These are phyloP conservation scores for Monilinia fructigena DNA, from an alignment of 2,329 filamentous ascomycete species.

Conservation along the genomic window DNA sequence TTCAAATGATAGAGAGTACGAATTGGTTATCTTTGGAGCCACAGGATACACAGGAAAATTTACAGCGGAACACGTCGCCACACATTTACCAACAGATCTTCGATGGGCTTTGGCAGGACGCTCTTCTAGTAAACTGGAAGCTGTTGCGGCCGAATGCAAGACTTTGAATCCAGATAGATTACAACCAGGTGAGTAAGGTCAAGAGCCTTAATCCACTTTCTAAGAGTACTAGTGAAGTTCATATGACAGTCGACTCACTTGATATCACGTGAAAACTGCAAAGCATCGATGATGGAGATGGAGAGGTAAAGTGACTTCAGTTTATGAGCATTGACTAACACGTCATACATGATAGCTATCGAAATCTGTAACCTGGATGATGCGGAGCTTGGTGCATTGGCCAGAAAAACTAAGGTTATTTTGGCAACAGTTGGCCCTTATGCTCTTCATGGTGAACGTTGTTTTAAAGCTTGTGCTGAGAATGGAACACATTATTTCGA, in stretches of 20 bases:
- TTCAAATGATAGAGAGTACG: constrained; percentile 49
- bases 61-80: constrained; percentile 72
- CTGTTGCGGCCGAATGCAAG: constrained; percentile 65
- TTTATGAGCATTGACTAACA: neutral
- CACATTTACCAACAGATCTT: constrained; percentile 68
- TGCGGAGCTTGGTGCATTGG: constrained; percentile 48
- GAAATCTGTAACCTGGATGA: constrained; percentile 53
- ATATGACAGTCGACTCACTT: neutral
- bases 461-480: constrained; percentile 61
- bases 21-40: constrained; percentile 65
- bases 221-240: neutral
- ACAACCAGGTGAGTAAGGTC: constrained; percentile 58
- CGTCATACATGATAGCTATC: constrained; percentile 44
- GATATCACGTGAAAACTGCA: neutral
- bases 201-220: constrained; percentile 9
- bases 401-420: constrained; percentile 56
- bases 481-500: constrained; percentile 65
- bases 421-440: constrained; percentile 62
- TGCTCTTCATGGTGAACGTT: constrained; percentile 54
- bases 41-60: constrained; percentile 82
- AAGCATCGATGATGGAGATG: too few species aligned
- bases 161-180: constrained; percentile 65
- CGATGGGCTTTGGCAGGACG: constrained; percentile 89
- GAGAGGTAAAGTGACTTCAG: neutral
- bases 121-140: constrained; percentile 71